Base-by-base conservation (phyloP, 2,329 filamentous ascomycete genomes). In the Ceratocystis cubensis region DNA sequence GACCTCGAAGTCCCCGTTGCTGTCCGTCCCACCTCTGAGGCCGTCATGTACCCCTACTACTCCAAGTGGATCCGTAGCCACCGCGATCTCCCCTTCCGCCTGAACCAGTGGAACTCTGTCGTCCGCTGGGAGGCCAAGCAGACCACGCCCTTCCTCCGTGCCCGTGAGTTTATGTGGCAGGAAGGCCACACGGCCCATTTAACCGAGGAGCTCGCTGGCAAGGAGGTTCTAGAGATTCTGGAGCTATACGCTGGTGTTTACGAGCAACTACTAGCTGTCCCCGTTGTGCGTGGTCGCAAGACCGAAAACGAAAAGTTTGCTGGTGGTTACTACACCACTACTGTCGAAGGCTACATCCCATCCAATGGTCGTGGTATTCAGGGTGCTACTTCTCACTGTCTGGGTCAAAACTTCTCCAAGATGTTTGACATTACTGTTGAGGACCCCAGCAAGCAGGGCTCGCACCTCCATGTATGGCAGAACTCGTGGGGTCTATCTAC, bases 361-460 rank as follows among this genome's bases (percentile, higher is more conserved):
- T 86, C 91, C 69, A 97, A 95, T 70, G 94, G 94, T 28, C 88
- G 94, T 74, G 94, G 94, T 75, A 97, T 99, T 69, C 94, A 99
- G 78, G 94, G 92, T 70, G 94, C 86, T 65, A 99, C 94, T 50
- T 96, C 91, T 64, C 94, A 99, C 80, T 91, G 87, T 72, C 82
- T 99, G 7, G 94, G 94, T 65, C 94, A 99, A 78, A 96, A 99
- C 79, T 99, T 99, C 79, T 92, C 88, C 76, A 96, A 95, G 79
- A 99, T 99, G 92, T 99, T 97, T 75, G 88, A 94, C 76, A 97
- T 99, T 75, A 96, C 88, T 0, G 91, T 99, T 37, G 93, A 99
- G 76, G 92, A 99, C 74, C 94, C 94, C 28, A 80, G 81, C 68
- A 83, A 94, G 75, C 88, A 89, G 78, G 88, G 89, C 70, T 82